Evolutionary conservation across 1,284 basidiomycete genomes (phyloP).

Genomic region (Sporisorium iseilematis-ciliati): DNA sequence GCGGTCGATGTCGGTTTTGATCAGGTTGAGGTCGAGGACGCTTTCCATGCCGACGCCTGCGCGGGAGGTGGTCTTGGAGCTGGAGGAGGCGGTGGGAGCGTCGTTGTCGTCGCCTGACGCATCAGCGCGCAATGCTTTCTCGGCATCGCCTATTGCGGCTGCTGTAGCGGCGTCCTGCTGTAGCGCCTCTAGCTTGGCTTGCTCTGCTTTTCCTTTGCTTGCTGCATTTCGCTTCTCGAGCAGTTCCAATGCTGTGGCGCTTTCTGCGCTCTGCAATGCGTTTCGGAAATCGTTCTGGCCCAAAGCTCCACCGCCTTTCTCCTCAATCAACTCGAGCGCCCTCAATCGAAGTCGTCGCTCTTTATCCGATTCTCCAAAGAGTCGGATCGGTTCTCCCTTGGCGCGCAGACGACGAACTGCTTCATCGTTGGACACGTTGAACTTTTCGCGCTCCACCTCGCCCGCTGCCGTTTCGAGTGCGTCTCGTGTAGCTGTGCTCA

Average conservation of each 20-base stretch:
- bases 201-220: conserved; percentile 48
- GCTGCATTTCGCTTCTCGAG: conserved; percentile 72
- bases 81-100: background rate
- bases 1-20: conserved; percentile 94
- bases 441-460: conserved; percentile 71
- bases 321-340: conserved; percentile 87
- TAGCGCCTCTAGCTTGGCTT: conserved; percentile 23
- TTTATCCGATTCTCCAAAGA: conserved; percentile 95
- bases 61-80: conserved; percentile 12
- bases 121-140: background rate
- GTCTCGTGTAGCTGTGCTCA: conserved; percentile 20
- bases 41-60: conserved; percentile 66
- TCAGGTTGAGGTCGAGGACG: conserved; percentile 74
- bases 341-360: conserved; percentile 89
- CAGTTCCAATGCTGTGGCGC: conserved; percentile 75
- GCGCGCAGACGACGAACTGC: conserved; percentile 86
- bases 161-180: conserved; percentile 9
- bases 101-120: background rate
- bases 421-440: conserved; percentile 94
- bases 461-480: conserved; percentile 26
- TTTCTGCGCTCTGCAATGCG: conserved; percentile 86
- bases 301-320: conserved; percentile 43
- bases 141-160: conserved; percentile 5
- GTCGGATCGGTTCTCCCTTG: conserved; percentile 91
- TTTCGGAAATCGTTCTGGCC: conserved; percentile 85